phyloP scores from a whole-genome alignment of 257 asterid species.

The Eustoma russellianum region DNA sequence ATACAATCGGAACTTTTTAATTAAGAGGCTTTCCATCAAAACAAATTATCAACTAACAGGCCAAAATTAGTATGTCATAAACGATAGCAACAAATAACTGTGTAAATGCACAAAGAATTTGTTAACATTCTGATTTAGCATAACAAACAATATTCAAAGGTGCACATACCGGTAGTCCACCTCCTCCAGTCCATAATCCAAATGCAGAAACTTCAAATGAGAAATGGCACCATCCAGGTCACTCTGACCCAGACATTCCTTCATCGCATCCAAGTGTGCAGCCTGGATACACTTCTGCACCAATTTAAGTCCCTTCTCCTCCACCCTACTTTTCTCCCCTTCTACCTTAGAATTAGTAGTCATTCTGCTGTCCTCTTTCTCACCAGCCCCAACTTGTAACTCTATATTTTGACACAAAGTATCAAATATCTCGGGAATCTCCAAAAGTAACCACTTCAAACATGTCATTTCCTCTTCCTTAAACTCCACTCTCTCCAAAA shows the following conservation, averaged over 20 bases:
- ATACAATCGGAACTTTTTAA: too few species aligned
- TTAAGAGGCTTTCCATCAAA: too few species aligned
- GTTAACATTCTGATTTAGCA: background rate
- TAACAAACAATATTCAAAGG: constrained; percentile 2
- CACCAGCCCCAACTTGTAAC: constrained; percentile 47
- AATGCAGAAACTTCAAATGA: constrained; percentile 68
- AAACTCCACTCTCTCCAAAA: constrained; percentile 17
- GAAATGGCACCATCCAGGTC: constrained; percentile 55
- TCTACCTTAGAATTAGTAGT: constrained; percentile 46
- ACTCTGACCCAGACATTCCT: constrained; percentile 40
- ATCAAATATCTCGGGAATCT: constrained; percentile 54
- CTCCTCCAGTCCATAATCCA: constrained; percentile 62
- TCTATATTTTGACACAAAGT: constrained; percentile 63
- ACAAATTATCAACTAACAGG: too few species aligned
- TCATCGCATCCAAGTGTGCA: constrained; percentile 69
- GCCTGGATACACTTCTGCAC: constrained; percentile 67
- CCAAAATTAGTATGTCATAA: too few species aligned
- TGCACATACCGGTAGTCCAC: constrained; percentile 65
- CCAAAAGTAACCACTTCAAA: constrained; percentile 48
- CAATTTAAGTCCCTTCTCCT: constrained; percentile 48
- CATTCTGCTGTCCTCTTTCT: constrained; percentile 46
- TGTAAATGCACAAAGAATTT: background rate
- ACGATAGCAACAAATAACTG: background rate
- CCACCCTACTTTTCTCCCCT: constrained; percentile 33
- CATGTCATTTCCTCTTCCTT: constrained; percentile 52